Evolutionary conservation across 2,329 filamentous ascomycete species (phyloP).

Genomic region (Ascochyta rabiei): DNA sequence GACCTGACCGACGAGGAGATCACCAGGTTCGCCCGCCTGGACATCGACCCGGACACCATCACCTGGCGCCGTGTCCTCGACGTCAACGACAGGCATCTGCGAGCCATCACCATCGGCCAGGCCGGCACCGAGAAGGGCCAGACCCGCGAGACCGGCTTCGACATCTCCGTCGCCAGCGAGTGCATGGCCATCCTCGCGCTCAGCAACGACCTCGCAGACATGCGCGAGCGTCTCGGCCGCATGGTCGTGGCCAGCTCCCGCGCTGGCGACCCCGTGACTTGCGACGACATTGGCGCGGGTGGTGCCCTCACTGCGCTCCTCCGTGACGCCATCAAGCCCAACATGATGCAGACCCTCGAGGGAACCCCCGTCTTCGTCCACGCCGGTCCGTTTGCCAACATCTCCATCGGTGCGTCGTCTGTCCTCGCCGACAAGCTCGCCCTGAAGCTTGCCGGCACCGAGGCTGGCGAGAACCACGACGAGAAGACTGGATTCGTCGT

Average conservation of each 20-base stretch:
- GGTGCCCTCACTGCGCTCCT: slow-evolving; percentile 93
- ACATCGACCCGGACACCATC: slow-evolving; percentile 96
- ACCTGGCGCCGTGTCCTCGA: slow-evolving; percentile 96
- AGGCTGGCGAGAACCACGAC: slow-evolving; percentile 83
- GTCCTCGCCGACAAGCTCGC: slow-evolving; percentile 95
- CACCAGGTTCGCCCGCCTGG: slow-evolving; percentile 83
- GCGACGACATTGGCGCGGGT: slow-evolving; percentile 91
- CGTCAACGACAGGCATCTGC: slow-evolving; percentile 94
- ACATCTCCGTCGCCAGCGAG: slow-evolving; percentile 96
- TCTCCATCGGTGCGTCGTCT: slow-evolving; percentile 95
- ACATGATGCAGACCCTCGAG: slow-evolving; percentile 97
- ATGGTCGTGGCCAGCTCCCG: slow-evolving; percentile 94
- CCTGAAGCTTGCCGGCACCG: slow-evolving; percentile 92
- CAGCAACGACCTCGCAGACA: slow-evolving; percentile 83
- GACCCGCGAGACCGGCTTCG: slow-evolving; percentile 88
- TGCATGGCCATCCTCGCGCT: slow-evolving; percentile 98
- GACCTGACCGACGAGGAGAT: slow-evolving; percentile 92
- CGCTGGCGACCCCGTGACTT: slow-evolving; percentile 88
- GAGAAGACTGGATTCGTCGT: slow-evolving; percentile 90
- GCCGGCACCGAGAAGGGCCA: slow-evolving; percentile 90
- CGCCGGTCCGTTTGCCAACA: slow-evolving; percentile 97
- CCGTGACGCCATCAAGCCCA: slow-evolving; percentile 98
- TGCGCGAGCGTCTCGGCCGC: slow-evolving; percentile 89
- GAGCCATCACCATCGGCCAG: slow-evolving; percentile 85
- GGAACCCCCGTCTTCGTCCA: slow-evolving; percentile 98